phyloP scores from a whole-genome alignment of 1,284 basidiomycete species.

The Nidula niveotomentosa region DNA sequence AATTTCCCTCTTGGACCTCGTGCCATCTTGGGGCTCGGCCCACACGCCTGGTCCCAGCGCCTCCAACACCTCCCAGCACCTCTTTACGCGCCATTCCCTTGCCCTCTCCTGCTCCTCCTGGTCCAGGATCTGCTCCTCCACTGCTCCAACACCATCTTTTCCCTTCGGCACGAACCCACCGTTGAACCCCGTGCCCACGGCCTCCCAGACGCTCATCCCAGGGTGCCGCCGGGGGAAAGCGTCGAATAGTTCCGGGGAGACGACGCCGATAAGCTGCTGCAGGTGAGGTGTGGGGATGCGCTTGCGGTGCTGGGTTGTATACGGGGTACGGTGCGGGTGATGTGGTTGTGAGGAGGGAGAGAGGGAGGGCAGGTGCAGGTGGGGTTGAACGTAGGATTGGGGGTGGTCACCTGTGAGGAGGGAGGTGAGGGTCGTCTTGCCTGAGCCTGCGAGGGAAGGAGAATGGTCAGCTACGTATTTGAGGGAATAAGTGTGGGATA shows the following conservation, averaged over 20 bases:
- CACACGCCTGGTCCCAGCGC: conserved; percentile 63
- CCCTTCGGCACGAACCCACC: conserved; percentile 70
- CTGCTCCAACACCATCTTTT: conserved; percentile 40
- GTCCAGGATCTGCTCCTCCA: conserved; percentile 10
- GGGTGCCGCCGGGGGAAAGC: conserved; percentile 80
- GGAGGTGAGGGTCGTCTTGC: conserved; percentile 95
- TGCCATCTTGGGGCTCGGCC: conserved; percentile 13
- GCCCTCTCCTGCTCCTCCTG: conserved; percentile 15
- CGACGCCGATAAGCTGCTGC: conserved; percentile 79
- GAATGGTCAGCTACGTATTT: neutral
- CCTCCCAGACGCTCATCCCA: conserved; percentile 74
- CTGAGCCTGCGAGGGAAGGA: conserved; percentile 60
- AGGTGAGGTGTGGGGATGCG: conserved; percentile 67
- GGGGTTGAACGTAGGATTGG: conserved; percentile 80
- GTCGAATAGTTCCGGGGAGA: conserved; percentile 89
- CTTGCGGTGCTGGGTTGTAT: conserved; percentile 53
- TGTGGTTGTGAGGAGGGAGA: conserved; percentile 56
- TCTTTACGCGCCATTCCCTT: conserved; percentile 40
- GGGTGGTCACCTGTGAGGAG: conserved; percentile 94
- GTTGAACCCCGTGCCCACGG: conserved; percentile 83
- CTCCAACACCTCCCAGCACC: conserved; percentile 55
- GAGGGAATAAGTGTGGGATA: neutral
- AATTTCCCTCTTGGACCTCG: conserved; percentile 7
- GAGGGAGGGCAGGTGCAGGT: conserved; percentile 34
- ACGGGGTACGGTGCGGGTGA: conserved; percentile 28